phyloP scores from a whole-genome alignment of 768 basidiomycete species.

The Glaciozyma martinii region DNA sequence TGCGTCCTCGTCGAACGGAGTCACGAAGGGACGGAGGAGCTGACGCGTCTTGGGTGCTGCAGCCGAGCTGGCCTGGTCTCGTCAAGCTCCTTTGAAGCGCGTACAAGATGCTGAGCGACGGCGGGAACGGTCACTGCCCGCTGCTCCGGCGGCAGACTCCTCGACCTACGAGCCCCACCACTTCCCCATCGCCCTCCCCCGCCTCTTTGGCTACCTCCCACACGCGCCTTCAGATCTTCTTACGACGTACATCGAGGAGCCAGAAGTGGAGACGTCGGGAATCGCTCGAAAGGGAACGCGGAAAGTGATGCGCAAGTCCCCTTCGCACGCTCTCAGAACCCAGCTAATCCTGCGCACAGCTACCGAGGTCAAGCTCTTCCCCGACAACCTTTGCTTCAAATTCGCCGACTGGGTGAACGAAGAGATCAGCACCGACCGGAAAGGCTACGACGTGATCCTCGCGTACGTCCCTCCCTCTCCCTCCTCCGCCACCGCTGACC shows the following conservation, averaged over 20 bases:
- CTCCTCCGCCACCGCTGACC: not conserved
- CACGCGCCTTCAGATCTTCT: slow-evolving; percentile 47
- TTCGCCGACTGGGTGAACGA: slow-evolving; percentile 64
- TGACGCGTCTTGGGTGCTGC: slow-evolving; percentile 32
- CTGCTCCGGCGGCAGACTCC: not conserved
- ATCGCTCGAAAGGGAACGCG: slow-evolving; percentile 8
- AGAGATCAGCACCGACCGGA: slow-evolving; percentile 45
- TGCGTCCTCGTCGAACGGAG: slow-evolving; percentile 38
- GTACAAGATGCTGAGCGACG: slow-evolving; percentile 4
- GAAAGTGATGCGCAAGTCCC: slow-evolving; percentile 11
- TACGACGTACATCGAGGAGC: slow-evolving; percentile 19
- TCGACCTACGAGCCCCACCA: slow-evolving; percentile 38
- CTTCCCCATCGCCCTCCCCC: slow-evolving; percentile 69
- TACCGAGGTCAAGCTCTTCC: slow-evolving; percentile 46
- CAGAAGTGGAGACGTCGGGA: slow-evolving; percentile 8
- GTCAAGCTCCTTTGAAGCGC: slow-evolving; percentile 10
- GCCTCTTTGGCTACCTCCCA: slow-evolving; percentile 65
- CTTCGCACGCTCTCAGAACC: not conserved
- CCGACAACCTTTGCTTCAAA: slow-evolving; percentile 67
- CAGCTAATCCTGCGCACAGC: not conserved
- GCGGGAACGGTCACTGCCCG: not conserved
- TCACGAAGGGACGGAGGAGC: not conserved
- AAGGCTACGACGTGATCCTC: slow-evolving; percentile 65
- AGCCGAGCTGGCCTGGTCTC: slow-evolving; percentile 19
- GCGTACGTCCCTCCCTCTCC: slow-evolving; percentile 49